Base-by-base conservation (phyloP, 441 rosid genomes). In the Croton laevigatus region DNA sequence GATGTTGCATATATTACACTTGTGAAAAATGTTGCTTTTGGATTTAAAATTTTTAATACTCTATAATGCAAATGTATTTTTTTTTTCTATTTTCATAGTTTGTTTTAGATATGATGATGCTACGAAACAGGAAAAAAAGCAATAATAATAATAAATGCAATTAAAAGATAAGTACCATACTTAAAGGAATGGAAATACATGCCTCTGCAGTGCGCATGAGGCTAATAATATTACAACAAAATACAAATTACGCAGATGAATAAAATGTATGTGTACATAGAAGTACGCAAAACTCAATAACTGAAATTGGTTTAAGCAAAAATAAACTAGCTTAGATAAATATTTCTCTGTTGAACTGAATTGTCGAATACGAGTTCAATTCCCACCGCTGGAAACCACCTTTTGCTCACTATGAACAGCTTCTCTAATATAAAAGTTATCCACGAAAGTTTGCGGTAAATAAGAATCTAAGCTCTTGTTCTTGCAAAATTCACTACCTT, bases 1-100 rank as follows among this genome's bases (percentile, higher is more conserved):
- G 5, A 42, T 69, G 78, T 59, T 80, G 73, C 62, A 22, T 65
- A 61, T 23, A 63, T 72, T 6, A 40, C n/a, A n/a, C n/a, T n/a
- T n/a, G n/a, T n/a, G n/a, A n/a, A n/a, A 59, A 44, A 36, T 49
- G 38, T 52, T 72, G 34, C 66, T 36, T 73, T 61, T 69, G 70
- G 59, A 58, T 22, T 57, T 34, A 8, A 32, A 45, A 13, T 48
- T 69, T 22, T 57, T 34, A 8, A 32, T 59, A 13, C 36, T 69
- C n/a, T 40, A 42, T 7, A 16, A 19, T 11, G 54, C 23, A 23
- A 38, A 42, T 23, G 19, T 49, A 34, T 32, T 64, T 65, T 40
- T 40, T 9, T 7, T 40, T 40, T 5, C 19, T 65, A 3, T 16
- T n/a, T 36, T n/a, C 14, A 13, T 69, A 34, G 16, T 48, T 13